These are phyloP conservation scores for Litchi chinensis DNA, from an alignment of 345 rosid genomes.

Conservation along the genomic window DNA sequence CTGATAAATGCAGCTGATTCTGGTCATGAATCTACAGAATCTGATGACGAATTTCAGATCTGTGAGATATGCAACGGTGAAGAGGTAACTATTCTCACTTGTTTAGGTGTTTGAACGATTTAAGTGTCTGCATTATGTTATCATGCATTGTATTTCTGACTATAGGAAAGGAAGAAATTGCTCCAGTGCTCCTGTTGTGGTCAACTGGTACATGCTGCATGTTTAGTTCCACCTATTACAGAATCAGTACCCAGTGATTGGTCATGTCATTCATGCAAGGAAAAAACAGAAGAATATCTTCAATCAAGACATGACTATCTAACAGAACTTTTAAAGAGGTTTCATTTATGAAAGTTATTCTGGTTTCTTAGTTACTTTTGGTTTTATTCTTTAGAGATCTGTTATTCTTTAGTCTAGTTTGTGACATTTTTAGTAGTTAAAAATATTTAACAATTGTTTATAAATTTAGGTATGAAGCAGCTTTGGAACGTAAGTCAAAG, in stretches of 20 bases:
- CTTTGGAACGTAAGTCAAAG: constrained; percentile 79
- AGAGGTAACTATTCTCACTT: constrained; percentile 58
- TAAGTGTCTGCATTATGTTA: constrained; percentile 18
- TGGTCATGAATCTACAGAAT: constrained; percentile 74
- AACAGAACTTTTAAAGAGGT: constrained; percentile 80
- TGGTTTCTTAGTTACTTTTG: neutral
- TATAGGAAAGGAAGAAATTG: constrained; percentile 89
- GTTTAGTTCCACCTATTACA: constrained; percentile 82
- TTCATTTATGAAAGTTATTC: constrained; percentile 16
- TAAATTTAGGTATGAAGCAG: constrained; percentile 75
- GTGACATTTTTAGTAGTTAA: constrained; percentile 13
- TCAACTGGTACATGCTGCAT: constrained; percentile 81
- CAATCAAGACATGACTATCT: constrained; percentile 67
- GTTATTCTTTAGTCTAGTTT: neutral
- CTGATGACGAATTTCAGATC: constrained; percentile 98
- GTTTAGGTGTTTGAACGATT: constrained; percentile 12
- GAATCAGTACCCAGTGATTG: constrained; percentile 75
- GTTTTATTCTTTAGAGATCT: neutral
- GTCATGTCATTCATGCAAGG: constrained; percentile 95
- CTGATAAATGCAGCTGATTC: constrained; percentile 73
- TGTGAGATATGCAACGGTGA: constrained; percentile 90
- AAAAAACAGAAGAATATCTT: constrained; percentile 92
- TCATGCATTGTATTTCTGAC: constrained; percentile 24
- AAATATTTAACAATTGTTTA: constrained; percentile 13
- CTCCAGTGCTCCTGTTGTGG: constrained; percentile 94